Base-by-base conservation (phyloP, 129 eudicot species). In the Saussurea involucrata region DNA sequence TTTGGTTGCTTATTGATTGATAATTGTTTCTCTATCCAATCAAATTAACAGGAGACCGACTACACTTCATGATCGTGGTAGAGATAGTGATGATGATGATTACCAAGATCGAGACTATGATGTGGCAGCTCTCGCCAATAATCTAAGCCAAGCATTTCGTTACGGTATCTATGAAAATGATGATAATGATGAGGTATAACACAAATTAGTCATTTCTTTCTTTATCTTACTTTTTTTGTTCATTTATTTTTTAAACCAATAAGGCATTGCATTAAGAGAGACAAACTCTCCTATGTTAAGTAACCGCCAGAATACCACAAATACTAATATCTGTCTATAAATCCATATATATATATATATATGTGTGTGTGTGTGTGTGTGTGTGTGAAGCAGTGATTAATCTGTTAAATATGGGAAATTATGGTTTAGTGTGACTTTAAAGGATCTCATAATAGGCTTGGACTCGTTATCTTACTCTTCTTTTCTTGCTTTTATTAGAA, bases 31-130 rank as follows among this genome's bases (percentile, higher is more conserved):
- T 40, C 17, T 71, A 22, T 71, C 53, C 36, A 27, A 40, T 63
- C 20, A 53, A 71, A 44, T 66, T 79, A 78, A 80, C 81, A 95
- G 98, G 96, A 87, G 98, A 63, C 98, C 98, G 21, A 89, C 96
- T 27, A 72, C 98, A 69, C 85, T 91, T 27, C 98, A 89, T 46
- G 98, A 95, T 33, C 90, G 96, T 71, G 88, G 83, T 36, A 85
- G 96, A 82, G 96, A 90, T 63, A 90, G 92, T 63, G 96, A 90
- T 68, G 96, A 90, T 65, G 96, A 90, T 82, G 96, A 90, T 79
- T 90, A 90, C 80, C 96, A 87, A 75, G 92, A 90, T 70, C 76
- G 92, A 42, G 96, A 90, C 75, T 90, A 78, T 82, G 96, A 90
- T 75, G 96, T 90, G 71, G 92, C 96, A 44, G 90, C 92, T 55